phyloP scores from a whole-genome alignment of 2,329 filamentous ascomycete species.

The Sporothrix pseudoabietina region DNA sequence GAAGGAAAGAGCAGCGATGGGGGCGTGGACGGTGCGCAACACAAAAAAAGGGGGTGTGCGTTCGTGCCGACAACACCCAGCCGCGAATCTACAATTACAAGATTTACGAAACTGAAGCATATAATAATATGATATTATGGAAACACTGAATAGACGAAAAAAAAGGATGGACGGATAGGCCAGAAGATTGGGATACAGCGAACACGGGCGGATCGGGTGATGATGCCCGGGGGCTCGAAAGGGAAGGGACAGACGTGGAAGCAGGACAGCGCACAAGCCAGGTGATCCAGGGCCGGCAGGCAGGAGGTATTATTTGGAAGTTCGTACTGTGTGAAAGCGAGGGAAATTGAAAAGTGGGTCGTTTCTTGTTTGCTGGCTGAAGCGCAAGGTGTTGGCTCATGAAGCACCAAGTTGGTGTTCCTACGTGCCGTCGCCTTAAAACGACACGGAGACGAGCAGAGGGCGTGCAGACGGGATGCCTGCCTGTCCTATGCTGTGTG shows the following conservation, averaged over 20 bases:
- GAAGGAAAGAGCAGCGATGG: slow-evolving; percentile 6
- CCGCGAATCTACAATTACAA: not conserved
- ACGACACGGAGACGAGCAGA: slow-evolving; percentile 7
- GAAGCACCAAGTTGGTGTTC: slow-evolving; percentile 18
- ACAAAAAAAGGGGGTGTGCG: slow-evolving; percentile 24
- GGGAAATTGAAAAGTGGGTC: slow-evolving; percentile 28
- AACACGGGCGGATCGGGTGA: slow-evolving; percentile 37
- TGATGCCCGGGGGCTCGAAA: slow-evolving; percentile 36
- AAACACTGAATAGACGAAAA: not conserved
- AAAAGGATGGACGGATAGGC: not conserved
- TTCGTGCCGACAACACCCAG: not conserved
- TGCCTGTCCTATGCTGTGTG: slow-evolving; percentile 1
- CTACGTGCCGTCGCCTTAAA: slow-evolving; percentile 17
- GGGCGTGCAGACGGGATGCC: slow-evolving; percentile 19
- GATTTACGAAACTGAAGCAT: not conserved
- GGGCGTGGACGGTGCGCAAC: slow-evolving; percentile 20
- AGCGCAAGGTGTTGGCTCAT: slow-evolving; percentile 6
- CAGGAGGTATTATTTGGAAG: not conserved
- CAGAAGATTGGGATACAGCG: slow-evolving; percentile 26
- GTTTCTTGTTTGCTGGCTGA: slow-evolving; percentile 19
- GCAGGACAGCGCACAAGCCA: slow-evolving; percentile 19
- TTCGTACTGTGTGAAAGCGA: too few relatives aligned
- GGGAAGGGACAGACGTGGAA: slow-evolving; percentile 32
- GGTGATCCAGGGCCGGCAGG: not conserved
- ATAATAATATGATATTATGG: not conserved